Evolutionary conservation across 2,329 filamentous ascomycete species (phyloP).

Genomic region (Fusarium graminum): DNA sequence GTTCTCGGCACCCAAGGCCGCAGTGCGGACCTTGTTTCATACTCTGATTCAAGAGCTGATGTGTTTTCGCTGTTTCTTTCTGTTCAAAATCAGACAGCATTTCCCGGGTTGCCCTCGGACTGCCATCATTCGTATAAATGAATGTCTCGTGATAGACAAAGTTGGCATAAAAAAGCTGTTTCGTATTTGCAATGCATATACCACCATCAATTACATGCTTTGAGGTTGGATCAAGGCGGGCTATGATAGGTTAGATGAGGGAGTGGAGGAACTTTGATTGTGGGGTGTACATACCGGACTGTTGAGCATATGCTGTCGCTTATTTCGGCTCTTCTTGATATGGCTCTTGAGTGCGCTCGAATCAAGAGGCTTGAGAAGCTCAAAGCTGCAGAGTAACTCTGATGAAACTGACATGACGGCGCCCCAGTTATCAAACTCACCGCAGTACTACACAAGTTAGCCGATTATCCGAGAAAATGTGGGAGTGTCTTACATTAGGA

Average conservation of each 20-base stretch:
- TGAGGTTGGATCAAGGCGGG: slow-evolving; percentile 69
- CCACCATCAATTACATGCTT: slow-evolving; percentile 62
- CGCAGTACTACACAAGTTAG: slow-evolving; percentile 81
- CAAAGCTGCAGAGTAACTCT: slow-evolving; percentile 95
- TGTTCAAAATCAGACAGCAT: slow-evolving; percentile 34
- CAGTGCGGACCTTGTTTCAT: slow-evolving; percentile 30
- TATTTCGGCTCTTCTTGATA: slow-evolving; percentile 97
- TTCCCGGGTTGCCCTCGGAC: slow-evolving; percentile 46
- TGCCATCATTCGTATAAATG: slow-evolving; percentile 40
- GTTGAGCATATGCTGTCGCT: slow-evolving; percentile 94
- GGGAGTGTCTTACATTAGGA: slow-evolving; percentile 81
- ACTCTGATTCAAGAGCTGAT: slow-evolving; percentile 34
- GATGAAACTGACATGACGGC: slow-evolving; percentile 98
- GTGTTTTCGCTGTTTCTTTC: slow-evolving; percentile 37
- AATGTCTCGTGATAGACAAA: slow-evolving; percentile 38
- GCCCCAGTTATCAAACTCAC: slow-evolving; percentile 99
- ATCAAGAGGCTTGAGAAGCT: slow-evolving; percentile 94
- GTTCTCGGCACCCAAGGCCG: slow-evolving; percentile 34
- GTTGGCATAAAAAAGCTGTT: slow-evolving; percentile 37
- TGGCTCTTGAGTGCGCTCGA: slow-evolving; percentile 97
- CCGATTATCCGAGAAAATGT: slow-evolving; percentile 7
- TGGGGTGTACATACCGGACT: slow-evolving; percentile 85
- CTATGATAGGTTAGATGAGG: slow-evolving; percentile 51
- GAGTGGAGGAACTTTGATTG: not conserved
- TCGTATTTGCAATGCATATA: slow-evolving; percentile 39